Percentiles rank a stretch among this genome's conserved stretches.
These are phyloP conservation scores for Cyclospora cayetanensis DNA, from an alignment of 169 alveolate species.

Conservation along the genomic window DNA sequence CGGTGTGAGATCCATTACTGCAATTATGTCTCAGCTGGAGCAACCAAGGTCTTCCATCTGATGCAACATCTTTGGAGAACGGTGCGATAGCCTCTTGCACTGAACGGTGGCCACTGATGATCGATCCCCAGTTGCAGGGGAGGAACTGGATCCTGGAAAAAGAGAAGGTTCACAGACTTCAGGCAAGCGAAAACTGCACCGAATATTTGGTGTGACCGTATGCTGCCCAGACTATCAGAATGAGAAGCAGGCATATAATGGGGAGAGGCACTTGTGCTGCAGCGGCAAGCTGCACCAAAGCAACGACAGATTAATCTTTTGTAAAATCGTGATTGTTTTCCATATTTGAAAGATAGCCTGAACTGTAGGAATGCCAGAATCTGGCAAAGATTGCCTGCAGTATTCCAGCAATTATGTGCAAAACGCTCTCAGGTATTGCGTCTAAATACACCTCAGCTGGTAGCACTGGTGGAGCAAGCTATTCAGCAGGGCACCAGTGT, in stretches of 20 bases:
- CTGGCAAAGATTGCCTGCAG: too few species aligned
- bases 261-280: too few species aligned
- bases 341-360: too few species aligned
- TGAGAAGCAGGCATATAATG: too few species aligned
- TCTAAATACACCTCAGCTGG: constrained; percentile 80
- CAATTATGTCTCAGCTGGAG: constrained; percentile 88
- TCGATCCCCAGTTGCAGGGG: constrained; percentile 98
- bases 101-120: constrained; percentile 95
- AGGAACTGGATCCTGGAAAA: constrained; percentile 94
- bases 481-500: constrained; percentile 90
- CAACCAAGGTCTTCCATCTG: constrained; percentile 94
- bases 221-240: too few species aligned
- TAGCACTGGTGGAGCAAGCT: constrained; percentile 86
- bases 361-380: too few species aligned
- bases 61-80: constrained; percentile 94
- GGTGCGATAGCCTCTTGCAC: constrained; percentile 94
- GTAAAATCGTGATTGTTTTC: too few species aligned
- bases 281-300: too few species aligned
- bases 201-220: too few species aligned
- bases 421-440: constrained; percentile 81
- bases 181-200: too few species aligned
- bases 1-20: too few species aligned
- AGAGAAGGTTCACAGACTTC: constrained; percentile 90
- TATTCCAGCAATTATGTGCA: not conserved
- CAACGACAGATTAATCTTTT: too few species aligned